phyloP scores from a whole-genome alignment of 805 yeast species.

The Yarrowia sp. region DNA sequence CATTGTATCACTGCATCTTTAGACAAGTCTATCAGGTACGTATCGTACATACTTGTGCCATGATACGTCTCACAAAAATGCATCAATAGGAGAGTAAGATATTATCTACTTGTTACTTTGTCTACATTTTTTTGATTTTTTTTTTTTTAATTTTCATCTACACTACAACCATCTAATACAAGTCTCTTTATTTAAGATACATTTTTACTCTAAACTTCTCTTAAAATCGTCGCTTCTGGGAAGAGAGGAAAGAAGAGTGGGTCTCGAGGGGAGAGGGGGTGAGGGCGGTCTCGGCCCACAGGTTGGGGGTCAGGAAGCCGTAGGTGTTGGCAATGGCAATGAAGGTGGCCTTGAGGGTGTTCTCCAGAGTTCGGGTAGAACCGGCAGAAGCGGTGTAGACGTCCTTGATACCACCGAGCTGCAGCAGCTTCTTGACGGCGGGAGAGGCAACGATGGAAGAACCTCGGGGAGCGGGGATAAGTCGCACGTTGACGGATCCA shows the following conservation, averaged over 20 bases:
- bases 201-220: constrained; percentile 17
- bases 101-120: no score
- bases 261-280: constrained; percentile 92
- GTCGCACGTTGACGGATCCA: constrained; percentile 97
- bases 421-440: constrained; percentile 97
- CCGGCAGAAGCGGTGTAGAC: constrained; percentile 98
- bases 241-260: constrained; percentile 44
- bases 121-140: no score
- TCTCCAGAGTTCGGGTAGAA: constrained; percentile 99
- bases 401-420: constrained; percentile 99
- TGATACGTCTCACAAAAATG: no score
- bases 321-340: constrained; percentile 99
- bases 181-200: neutral
- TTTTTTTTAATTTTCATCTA: no score
- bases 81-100: no score
- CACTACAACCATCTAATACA: no score
- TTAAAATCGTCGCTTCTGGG: constrained; percentile 35
- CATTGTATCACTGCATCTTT: no score
- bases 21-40: no score
- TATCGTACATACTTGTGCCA: no score
- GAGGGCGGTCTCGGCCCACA: constrained; percentile 86
- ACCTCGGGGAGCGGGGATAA: constrained; percentile 99
- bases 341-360: constrained; percentile 99
- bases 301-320: constrained; percentile 99
- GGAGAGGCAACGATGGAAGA: constrained; percentile 99